phyloP scores from a whole-genome alignment of 345 rosid genomes.

The Excoecaria agallocha region DNA sequence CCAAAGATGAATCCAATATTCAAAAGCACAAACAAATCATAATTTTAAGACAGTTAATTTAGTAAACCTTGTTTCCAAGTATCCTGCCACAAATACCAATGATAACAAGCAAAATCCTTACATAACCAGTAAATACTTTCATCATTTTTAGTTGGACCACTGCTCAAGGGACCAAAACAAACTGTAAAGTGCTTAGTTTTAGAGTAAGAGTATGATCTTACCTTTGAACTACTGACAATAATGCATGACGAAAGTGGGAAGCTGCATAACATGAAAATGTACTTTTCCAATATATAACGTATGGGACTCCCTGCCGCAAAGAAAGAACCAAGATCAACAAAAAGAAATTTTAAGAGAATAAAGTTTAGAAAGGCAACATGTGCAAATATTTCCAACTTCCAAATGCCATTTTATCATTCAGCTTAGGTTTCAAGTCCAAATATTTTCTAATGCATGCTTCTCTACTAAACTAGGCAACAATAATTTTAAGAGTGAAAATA shows the following conservation, averaged over 20 bases:
- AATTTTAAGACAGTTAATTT: background rate
- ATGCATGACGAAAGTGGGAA: constrained; percentile 83
- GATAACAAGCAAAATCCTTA: background rate
- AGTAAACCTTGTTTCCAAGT: background rate
- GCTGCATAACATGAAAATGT: constrained; percentile 59
- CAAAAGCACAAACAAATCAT: background rate
- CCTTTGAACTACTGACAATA: constrained; percentile 83
- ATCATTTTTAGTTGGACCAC: background rate
- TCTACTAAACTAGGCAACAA: background rate
- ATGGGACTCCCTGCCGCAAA: constrained; percentile 73
- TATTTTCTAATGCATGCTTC: background rate
- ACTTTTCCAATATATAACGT: constrained; percentile 78
- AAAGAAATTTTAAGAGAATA: background rate
- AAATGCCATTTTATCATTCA: constrained; percentile 11
- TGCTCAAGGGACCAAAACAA: background rate
- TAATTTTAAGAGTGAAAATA: background rate
- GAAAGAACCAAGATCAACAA: constrained; percentile 13
- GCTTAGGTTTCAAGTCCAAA: constrained; percentile 8
- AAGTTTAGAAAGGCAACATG: background rate
- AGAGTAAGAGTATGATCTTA: constrained; percentile 19
- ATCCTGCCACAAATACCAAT: background rate
- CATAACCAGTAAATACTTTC: background rate
- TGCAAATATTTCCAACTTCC: constrained; percentile 7
- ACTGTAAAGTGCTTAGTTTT: background rate
- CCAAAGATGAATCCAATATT: background rate